Evolutionary conservation across 306 rosid genomes (phyloP).

Genomic region (Cucumis melo): DNA sequence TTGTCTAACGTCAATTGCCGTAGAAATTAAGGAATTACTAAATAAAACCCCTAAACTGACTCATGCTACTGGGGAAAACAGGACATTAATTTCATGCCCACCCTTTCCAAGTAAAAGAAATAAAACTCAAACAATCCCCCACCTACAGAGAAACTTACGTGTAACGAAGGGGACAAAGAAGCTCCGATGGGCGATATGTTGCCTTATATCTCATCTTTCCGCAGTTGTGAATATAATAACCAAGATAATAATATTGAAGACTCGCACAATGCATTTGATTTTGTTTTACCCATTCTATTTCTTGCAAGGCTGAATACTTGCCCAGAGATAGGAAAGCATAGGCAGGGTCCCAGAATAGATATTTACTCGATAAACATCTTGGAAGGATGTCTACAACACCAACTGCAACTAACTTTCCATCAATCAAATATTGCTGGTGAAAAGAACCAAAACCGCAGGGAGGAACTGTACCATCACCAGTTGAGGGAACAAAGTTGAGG

Average conservation of each 20-base stretch:
- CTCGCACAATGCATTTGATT: slow-evolving; percentile 61
- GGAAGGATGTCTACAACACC: slow-evolving; percentile 97
- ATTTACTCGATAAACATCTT: slow-evolving; percentile 84
- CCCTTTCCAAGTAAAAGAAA: neutral
- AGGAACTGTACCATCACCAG: slow-evolving; percentile 62
- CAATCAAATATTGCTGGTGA: slow-evolving; percentile 85
- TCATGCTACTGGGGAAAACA: neutral
- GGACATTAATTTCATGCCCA: neutral
- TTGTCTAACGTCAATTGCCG: neutral
- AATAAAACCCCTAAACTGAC: neutral
- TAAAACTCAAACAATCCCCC: neutral
- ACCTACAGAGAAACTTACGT: slow-evolving; percentile 42
- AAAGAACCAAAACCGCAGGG: slow-evolving; percentile 95
- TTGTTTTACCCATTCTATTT: slow-evolving; percentile 81
- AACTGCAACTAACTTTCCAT: slow-evolving; percentile 77
- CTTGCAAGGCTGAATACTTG: slow-evolving; percentile 86
- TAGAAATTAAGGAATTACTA: neutral
- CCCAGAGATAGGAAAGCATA: slow-evolving; percentile 88
- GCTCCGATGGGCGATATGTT: slow-evolving; percentile 73
- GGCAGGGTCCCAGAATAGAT: slow-evolving; percentile 96
- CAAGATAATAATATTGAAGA: slow-evolving; percentile 85
- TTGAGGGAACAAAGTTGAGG: slow-evolving; percentile 43
- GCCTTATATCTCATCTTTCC: slow-evolving; percentile 97
- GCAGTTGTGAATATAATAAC: slow-evolving; percentile 89
- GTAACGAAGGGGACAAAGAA: slow-evolving; percentile 85